Conservation (phyloP, 2,329 filamentous ascomycete species). For the Talaromyces pinophilus region DNA sequence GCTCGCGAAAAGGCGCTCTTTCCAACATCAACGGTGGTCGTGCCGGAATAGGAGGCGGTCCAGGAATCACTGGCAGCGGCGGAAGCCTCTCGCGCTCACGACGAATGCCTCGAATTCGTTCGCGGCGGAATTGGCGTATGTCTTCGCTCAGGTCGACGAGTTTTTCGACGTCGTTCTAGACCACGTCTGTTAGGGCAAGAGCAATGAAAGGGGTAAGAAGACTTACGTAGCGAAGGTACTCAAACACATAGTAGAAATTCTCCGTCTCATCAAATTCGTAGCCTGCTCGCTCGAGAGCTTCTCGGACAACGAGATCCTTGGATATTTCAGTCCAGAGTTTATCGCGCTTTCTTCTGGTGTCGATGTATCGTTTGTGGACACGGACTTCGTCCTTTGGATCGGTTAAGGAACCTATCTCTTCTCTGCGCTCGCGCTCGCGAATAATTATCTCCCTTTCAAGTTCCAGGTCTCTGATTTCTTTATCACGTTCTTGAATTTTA, state of each 20-base stretch:
- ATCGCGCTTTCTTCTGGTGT: conserved; percentile 44
- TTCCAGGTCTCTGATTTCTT: conserved; percentile 30
- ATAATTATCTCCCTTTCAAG: conserved; percentile 10
- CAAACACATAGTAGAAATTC: conserved; percentile 87
- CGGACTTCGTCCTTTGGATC: conserved; percentile 53
- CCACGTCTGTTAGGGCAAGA: background rate
- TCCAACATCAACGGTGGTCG: conserved; percentile 25
- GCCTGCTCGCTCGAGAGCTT: conserved; percentile 80
- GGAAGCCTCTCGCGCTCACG: conserved; percentile 41
- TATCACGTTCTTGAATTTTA: conserved; percentile 23
- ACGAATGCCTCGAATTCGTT: conserved; percentile 61
- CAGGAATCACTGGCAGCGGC: conserved; percentile 26
- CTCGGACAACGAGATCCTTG: conserved; percentile 82
- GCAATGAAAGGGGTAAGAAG: background rate
- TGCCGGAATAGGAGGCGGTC: conserved; percentile 24
- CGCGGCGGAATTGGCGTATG: conserved; percentile 67
- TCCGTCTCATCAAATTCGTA: conserved; percentile 92
- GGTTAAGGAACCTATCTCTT: conserved; percentile 56
- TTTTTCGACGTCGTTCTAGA: conserved; percentile 82
- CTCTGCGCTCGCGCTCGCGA: conserved; percentile 24
- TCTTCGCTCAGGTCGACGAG: conserved; percentile 81
- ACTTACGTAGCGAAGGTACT: conserved; percentile 85
- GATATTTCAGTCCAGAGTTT: conserved; percentile 97
- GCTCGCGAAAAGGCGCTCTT: conserved; percentile 12
- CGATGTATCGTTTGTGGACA: conserved; percentile 49